Percentiles rank a stretch among this genome's conserved stretches.
These are phyloP conservation scores for Vigna angularis DNA, from an alignment of 306 rosid genomes.

Conservation along the genomic window DNA sequence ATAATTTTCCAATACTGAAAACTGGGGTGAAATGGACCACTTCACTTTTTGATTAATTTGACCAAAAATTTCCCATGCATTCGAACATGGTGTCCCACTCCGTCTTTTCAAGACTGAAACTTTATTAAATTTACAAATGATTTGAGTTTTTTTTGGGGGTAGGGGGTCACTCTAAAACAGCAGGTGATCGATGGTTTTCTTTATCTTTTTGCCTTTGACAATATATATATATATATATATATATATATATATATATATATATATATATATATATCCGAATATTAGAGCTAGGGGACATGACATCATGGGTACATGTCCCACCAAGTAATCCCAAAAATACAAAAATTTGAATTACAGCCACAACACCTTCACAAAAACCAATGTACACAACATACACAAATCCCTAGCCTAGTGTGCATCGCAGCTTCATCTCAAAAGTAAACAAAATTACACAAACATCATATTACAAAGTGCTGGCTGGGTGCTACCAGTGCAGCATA, in stretches of 20 bases:
- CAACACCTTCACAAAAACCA: slow-evolving; percentile 65
- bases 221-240: too few species aligned
- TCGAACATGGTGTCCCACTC: not conserved
- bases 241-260: too few species aligned
- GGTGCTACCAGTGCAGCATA: slow-evolving; percentile 45
- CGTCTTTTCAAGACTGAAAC: not conserved
- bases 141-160: not conserved
- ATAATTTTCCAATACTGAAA: not conserved
- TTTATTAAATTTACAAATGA: not conserved
- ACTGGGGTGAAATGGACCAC: not conserved
- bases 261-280: not conserved
- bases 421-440: slow-evolving; percentile 67
- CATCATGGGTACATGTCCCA: slow-evolving; percentile 33
- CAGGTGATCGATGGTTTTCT: slow-evolving; percentile 1
- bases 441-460: slow-evolving; percentile 60
- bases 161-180: not conserved
- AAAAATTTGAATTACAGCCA: slow-evolving; percentile 48
- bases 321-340: slow-evolving; percentile 25
- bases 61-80: not conserved
- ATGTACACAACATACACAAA: slow-evolving; percentile 60
- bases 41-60: slow-evolving; percentile 15
- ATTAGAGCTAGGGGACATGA: slow-evolving; percentile 31
- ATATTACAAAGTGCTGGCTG: slow-evolving; percentile 54
- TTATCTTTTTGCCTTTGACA: not conserved
- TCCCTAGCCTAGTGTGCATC: slow-evolving; percentile 58